A percentile compares a stretch with the other conserved stretches of the same genome.
Evolutionary conservation across 1,284 basidiomycete species (phyloP).

Genomic region (Butyriboletus appendiculatus): DNA sequence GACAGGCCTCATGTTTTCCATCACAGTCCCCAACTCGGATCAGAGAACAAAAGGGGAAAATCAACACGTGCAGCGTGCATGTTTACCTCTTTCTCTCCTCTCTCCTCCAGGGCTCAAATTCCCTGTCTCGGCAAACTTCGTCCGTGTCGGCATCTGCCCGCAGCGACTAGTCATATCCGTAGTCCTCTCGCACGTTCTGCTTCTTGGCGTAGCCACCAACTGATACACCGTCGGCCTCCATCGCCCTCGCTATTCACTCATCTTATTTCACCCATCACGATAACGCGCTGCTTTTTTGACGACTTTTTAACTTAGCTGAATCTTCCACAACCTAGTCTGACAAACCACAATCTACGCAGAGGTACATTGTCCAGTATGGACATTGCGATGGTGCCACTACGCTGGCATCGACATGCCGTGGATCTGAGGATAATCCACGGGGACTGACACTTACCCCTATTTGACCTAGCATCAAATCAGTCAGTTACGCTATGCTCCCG

Average conservation of each 20-base stretch:
- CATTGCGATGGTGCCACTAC: too few species aligned
- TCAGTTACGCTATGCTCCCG: not conserved
- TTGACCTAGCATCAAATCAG: not conserved
- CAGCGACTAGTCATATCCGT: slow-evolving; percentile 13
- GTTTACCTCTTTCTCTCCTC: slow-evolving; percentile 22
- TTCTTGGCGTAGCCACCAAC: slow-evolving; percentile 1
- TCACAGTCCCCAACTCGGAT: slow-evolving; percentile 15
- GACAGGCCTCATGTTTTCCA: slow-evolving; percentile 22
- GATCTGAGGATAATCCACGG: not conserved
- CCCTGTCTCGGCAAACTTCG: slow-evolving; percentile 9
- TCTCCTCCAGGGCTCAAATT: slow-evolving; percentile 8
- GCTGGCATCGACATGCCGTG: not conserved
- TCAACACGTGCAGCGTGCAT: slow-evolving; percentile 29
- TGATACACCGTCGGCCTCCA: slow-evolving; percentile 4
- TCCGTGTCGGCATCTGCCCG: slow-evolving; percentile 14
- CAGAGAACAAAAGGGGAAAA: slow-evolving; percentile 22
- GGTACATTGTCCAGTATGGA: not conserved
- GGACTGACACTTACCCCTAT: slow-evolving; percentile 2
- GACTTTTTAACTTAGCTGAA: slow-evolving; percentile 1
- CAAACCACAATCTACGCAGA: not conserved
- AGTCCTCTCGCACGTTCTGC: slow-evolving; percentile 6
- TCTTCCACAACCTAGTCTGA: not conserved
- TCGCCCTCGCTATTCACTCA: not conserved
- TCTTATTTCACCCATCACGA: slow-evolving; percentile 1
- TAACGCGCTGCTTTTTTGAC: not conserved